Base-by-base conservation (phyloP, 306 rosid genomes). In the Quercus dentata region DNA sequence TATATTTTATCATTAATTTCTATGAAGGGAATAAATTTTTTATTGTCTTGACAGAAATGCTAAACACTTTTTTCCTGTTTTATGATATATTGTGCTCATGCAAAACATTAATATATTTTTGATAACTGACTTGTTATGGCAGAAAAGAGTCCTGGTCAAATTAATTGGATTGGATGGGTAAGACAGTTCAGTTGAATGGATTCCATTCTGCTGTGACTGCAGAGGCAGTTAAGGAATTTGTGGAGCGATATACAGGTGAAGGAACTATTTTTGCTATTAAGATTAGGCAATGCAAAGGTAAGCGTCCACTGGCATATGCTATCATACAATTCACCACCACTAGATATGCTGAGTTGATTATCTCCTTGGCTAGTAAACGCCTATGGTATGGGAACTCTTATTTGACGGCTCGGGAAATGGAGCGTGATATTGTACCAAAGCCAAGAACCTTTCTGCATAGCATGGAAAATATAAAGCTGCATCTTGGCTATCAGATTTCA, bases 401-500 rank as follows among this genome's bases (percentile, higher is more conserved):
- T 81, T 33, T 89, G 74, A 86, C 82, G 51, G 90, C 89, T n/a
- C 76, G 86, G 69, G 77, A 56, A 70, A 0, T 79, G 85, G 85
- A 83, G 11, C 74, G 6, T 28, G 98, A 94, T 84, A 87, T 90
- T 57, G 82, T 83, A 19, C 84, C 80, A 59, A 87, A 54, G 78
- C 92, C 97, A 76, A 88, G 77, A 82, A 41, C 51, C 51, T 30
- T 33, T 80, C 17, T 76, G 73, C 82, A 82, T 74, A 79, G 70
- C 23, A 71, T 91, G 84, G 13, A 73, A 25, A 19, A 80, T n/a
- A 76, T 89, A 78, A 82, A 46, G 15, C 35, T 94, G 75, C 52
- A 86, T 81, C 88, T 92, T 83, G 98, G 98, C 31, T 89, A 92
- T 80, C 90, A 80, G 87, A 77, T 88, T n/a, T 85, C 92, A 2